phyloP scores from a whole-genome alignment of 1,284 basidiomycete species.

The Ganoderma boninense region DNA sequence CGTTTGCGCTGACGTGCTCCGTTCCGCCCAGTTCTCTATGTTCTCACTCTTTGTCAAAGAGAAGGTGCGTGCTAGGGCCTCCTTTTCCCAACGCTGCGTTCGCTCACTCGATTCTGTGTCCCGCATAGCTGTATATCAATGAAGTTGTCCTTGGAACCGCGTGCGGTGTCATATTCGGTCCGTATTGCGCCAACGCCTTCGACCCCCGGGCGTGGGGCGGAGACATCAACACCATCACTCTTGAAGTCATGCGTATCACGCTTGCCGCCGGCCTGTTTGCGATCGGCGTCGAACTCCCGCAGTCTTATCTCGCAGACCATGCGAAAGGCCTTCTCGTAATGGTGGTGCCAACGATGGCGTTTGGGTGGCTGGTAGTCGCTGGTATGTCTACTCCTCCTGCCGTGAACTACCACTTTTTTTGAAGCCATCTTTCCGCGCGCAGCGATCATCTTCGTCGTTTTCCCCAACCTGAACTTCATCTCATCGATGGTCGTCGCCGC shows the following conservation, averaged over 20 bases:
- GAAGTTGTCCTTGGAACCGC: conserved; percentile 92
- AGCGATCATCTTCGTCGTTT: conserved; percentile 63
- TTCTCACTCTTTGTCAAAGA: conserved; percentile 87
- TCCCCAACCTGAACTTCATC: conserved; percentile 74
- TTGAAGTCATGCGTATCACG: conserved; percentile 82
- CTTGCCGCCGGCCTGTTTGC: conserved; percentile 77
- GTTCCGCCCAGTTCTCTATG: conserved; percentile 71
- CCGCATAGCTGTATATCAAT: conserved; percentile 82
- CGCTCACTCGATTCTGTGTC: neutral
- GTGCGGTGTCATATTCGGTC: conserved; percentile 80
- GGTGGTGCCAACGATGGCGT: conserved; percentile 83
- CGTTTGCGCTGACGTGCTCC: conserved; percentile 10
- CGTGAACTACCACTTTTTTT: neutral
- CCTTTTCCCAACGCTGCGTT: neutral
- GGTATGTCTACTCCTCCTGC: conserved; percentile 46
- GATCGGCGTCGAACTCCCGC: conserved; percentile 78
- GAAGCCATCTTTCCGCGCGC: neutral
- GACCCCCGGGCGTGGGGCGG: conserved; percentile 82
- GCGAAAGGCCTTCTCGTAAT: conserved; percentile 66
- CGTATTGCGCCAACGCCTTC: conserved; percentile 81
- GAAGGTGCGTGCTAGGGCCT: conserved; percentile 50
- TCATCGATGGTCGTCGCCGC: conserved; percentile 89
- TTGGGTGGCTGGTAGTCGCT: conserved; percentile 79
- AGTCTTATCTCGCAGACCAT: conserved; percentile 71
- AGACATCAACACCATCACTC: conserved; percentile 69